These are phyloP conservation scores for Reticulascus tulasneorum DNA, from an alignment of 2,329 filamentous ascomycete species.

Conservation along the genomic window DNA sequence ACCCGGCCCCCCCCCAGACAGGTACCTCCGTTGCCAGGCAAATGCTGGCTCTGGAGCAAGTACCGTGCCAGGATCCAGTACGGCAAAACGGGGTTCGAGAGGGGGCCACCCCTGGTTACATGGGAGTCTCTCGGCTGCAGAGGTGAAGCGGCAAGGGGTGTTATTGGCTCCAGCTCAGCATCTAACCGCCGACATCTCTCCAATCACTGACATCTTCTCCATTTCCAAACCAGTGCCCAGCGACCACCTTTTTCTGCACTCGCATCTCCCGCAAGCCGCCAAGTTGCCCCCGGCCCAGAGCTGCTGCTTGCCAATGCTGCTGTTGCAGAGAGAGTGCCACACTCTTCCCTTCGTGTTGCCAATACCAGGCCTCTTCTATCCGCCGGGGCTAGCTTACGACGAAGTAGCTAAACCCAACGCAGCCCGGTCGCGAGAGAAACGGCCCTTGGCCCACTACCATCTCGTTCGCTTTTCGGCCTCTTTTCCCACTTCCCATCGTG, in stretches of 20 bases:
- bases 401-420: too few species aligned
- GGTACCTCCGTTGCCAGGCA: background rate
- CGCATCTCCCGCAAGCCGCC: background rate
- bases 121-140: slow-evolving; percentile 14
- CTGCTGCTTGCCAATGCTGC: too few species aligned
- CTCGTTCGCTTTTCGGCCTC: too few species aligned
- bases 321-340: too few species aligned
- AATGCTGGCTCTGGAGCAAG: background rate
- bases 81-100: slow-evolving; percentile 14
- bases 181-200: slow-evolving; percentile 36
- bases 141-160: slow-evolving; percentile 19
- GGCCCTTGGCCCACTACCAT: too few species aligned
- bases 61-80: slow-evolving; percentile 6
- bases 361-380: too few species aligned
- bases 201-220: slow-evolving; percentile 22
- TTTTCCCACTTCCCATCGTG: slow-evolving; percentile 8
- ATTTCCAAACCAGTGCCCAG: slow-evolving; percentile 4
- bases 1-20: too few species aligned
- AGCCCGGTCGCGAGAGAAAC: too few species aligned
- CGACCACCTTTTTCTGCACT: background rate
- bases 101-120: slow-evolving; percentile 10
- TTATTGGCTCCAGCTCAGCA: slow-evolving; percentile 27
- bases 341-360: too few species aligned
- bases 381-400: too few species aligned
- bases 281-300: too few species aligned